phyloP scores from a whole-genome alignment of 331 rosid genomes.

The Arachis monticola region DNA sequence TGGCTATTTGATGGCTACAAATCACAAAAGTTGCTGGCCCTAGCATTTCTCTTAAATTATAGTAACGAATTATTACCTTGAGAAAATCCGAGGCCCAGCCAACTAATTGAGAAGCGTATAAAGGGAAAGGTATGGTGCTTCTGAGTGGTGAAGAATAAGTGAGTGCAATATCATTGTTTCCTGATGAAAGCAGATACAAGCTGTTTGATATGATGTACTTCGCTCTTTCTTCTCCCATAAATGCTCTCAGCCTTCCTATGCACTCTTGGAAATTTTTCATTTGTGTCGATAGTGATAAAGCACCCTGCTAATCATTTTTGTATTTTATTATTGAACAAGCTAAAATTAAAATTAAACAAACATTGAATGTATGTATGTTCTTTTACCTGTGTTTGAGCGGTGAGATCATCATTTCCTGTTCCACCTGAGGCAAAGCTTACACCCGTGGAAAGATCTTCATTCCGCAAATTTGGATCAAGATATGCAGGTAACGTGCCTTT shows the following conservation, averaged over 20 bases:
- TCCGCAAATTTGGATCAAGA: constrained; percentile 19
- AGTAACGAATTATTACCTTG: constrained; percentile 37
- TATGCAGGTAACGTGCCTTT: constrained; percentile 65
- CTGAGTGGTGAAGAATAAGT: constrained; percentile 9
- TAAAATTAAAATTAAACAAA: constrained; percentile 18
- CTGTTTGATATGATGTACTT: constrained; percentile 45
- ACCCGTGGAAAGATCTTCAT: constrained; percentile 51
- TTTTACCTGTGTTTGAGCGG: constrained; percentile 52
- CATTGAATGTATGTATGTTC: background rate
- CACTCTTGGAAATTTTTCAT: constrained; percentile 52
- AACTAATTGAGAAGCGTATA: constrained; percentile 46
- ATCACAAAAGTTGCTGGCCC: too few relatives aligned
- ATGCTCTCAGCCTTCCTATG: constrained; percentile 41
- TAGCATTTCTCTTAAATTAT: background rate
- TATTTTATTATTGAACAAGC: too few relatives aligned
- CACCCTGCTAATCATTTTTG: constrained; percentile 49
- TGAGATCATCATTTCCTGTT: constrained; percentile 60
- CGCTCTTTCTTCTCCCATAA: constrained; percentile 48
- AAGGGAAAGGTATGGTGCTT: background rate
- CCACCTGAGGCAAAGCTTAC: constrained; percentile 84
- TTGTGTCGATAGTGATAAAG: constrained; percentile 38
- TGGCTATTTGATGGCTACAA: too few relatives aligned
- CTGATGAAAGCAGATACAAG: constrained; percentile 41
- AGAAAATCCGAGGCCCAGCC: constrained; percentile 28
- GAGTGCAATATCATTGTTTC: constrained; percentile 65